A percentile compares a stretch with the other conserved stretches of the same genome.
Evolutionary conservation across 139 green algal species (phyloP).

Genomic region (Chara braunii): DNA sequence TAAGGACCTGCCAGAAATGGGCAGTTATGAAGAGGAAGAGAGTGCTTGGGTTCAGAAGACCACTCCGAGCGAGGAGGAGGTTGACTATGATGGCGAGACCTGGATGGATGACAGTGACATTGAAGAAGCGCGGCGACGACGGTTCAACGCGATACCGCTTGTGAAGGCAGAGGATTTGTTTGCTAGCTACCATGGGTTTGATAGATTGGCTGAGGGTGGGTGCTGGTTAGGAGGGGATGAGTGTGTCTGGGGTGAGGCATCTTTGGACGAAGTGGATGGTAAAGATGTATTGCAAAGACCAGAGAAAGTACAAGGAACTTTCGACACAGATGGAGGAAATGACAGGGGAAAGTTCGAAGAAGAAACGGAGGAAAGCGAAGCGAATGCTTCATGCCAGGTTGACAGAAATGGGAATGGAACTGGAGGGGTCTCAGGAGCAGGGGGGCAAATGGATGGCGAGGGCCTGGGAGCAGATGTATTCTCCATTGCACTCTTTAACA

Average conservation of each 20-base stretch:
- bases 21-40: background rate
- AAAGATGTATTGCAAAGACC: background rate
- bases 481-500: slow-evolving; percentile 4
- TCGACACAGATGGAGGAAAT: background rate
- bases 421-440: slow-evolving; percentile 1
- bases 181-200: too few species aligned
- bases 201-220: too few species aligned
- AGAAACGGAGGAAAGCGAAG: too few species aligned
- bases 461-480: background rate
- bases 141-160: too few species aligned
- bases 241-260: background rate
- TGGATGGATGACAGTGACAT: too few species aligned
- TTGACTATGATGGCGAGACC: too few species aligned
- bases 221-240: too few species aligned
- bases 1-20: background rate
- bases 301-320: background rate
- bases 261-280: background rate
- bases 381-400: background rate
- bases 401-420: background rate
- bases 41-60: background rate
- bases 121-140: too few species aligned
- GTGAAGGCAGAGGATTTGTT: too few species aligned
- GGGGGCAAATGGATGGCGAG: slow-evolving; percentile 8
- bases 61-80: too few species aligned
- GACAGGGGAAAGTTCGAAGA: background rate